Conservation (phyloP, 129 eudicot genomes). For the Lactuca saligna region DNA sequence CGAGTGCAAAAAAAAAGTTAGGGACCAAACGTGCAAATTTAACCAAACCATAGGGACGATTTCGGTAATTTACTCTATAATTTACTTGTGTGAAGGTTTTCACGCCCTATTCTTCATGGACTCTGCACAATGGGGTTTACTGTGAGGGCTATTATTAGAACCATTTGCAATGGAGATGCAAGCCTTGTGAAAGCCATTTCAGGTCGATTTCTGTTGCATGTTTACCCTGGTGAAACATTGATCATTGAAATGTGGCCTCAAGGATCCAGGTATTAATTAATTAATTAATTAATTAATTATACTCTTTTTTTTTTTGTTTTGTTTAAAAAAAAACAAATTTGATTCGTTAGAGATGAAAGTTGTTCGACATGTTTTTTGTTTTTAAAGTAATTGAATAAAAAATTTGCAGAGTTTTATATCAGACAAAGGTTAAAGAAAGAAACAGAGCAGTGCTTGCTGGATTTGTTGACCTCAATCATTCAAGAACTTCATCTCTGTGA, state of each 20-base stretch:
- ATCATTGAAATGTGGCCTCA: slow-evolving; percentile 93
- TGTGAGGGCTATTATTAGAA: slow-evolving; percentile 72
- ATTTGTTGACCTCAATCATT: slow-evolving; percentile 51
- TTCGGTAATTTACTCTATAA: too few relatives aligned
- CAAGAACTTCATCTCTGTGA: slow-evolving; percentile 68
- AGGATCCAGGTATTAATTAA: slow-evolving; percentile 54
- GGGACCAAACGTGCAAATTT: too few relatives aligned
- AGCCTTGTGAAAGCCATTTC: slow-evolving; percentile 71
- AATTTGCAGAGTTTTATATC: slow-evolving; percentile 78
- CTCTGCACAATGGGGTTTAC: slow-evolving; percentile 94
- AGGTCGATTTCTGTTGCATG: slow-evolving; percentile 75
- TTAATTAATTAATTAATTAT: too few relatives aligned
- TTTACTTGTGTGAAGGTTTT: slow-evolving; percentile 45
- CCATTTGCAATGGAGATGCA: slow-evolving; percentile 77
- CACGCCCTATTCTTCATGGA: slow-evolving; percentile 96
- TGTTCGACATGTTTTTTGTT: not conserved
- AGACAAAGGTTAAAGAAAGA: slow-evolving; percentile 87
- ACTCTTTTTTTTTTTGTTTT: not conserved
- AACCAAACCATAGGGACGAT: too few relatives aligned
- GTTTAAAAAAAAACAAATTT: not conserved
- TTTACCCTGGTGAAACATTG: slow-evolving; percentile 89
- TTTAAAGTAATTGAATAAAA: not conserved
- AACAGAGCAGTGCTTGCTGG: slow-evolving; percentile 85
- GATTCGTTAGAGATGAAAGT: not conserved
- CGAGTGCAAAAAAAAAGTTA: too few relatives aligned